Evolutionary conservation across 305 asterid species (phyloP).

Genomic region (Fraxinus platypoda): DNA sequence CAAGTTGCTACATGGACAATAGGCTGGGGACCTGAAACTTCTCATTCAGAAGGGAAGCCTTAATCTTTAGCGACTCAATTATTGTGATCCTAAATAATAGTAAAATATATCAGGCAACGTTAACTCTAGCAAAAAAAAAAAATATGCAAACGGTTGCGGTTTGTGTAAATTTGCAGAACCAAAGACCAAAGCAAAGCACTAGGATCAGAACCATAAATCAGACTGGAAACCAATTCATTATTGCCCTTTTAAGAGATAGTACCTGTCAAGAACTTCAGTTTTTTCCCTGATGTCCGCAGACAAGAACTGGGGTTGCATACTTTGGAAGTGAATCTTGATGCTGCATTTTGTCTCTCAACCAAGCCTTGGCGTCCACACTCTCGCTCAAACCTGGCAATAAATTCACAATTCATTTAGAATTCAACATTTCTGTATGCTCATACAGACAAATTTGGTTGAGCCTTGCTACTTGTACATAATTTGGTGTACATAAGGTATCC

Average conservation of each 20-base stretch:
- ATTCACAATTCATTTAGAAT: too few relatives aligned
- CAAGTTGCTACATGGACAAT: neutral
- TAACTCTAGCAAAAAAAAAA: neutral
- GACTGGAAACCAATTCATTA: neutral
- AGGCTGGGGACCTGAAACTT: neutral
- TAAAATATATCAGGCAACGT: neutral
- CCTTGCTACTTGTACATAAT: too few relatives aligned
- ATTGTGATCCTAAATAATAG: neutral
- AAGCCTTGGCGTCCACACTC: neutral
- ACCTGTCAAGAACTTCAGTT: neutral
- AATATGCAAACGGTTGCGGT: neutral
- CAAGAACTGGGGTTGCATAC: slow-evolving; percentile 9
- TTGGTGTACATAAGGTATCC: too few relatives aligned
- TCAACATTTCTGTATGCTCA: too few relatives aligned
- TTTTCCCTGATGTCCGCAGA: slow-evolving; percentile 44
- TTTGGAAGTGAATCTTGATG: neutral
- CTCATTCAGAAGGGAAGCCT: neutral
- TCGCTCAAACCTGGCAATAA: too few relatives aligned
- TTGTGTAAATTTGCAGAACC: neutral
- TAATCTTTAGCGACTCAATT: neutral
- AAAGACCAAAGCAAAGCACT: neutral
- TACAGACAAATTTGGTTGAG: too few relatives aligned
- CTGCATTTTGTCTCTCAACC: neutral
- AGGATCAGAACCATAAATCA: neutral
- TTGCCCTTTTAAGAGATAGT: neutral